Evolutionary conservation across 164 flowering plant genomes (phyloP), one percentile per base, ranked within the genome.

Genomic region (Magnolia officinalis): DNA sequence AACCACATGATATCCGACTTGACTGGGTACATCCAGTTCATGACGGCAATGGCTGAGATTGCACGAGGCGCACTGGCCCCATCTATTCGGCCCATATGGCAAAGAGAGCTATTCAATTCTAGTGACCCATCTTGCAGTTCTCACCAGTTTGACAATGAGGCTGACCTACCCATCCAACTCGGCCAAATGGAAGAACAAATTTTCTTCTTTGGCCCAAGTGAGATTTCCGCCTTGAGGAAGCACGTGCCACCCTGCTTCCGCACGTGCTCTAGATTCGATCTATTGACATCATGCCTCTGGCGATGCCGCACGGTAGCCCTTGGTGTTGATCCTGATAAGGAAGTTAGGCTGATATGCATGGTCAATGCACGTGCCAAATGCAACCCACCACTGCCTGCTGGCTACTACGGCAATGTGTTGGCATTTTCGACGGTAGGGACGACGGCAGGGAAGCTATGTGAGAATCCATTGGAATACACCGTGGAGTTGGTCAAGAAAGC

Each of bases 241-340:
- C 73, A 13, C 2, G 26, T 80, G n/a, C 79, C 86, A 0, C 75
- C 71, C n/a, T 69, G 74, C 65, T 72, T 78, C 50, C 74, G 76
- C 49, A 8, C 66, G 2, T 81, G 71, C 37, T 64, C 82, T 29
- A 70, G 21, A 21, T 83, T 82, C 61, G 87, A 83, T 14, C n/a
- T 85, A 37, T 77, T 85, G 8, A 72, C 83, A 21, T 83, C 85
- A 24, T 82, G 78, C 72, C 64, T 85, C 5, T 85, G 87, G 87
- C 58, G 79, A 19, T 81, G 85, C 75, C 82, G 87, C 23, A 85
- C 87, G 8, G 64, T 65, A 6, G 85, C 87, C 1, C 69, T 85
- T 13, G 23, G 50, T 1, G 0, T 74, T 75, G 72, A 75, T 24
- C 81, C 84, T 2, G 70, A 78, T 1, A 81, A 85, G 51, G 73